Evolutionary conservation across 192 early-diverging fungal species (phyloP).

Genomic region (Entophlyctis helioformis): DNA sequence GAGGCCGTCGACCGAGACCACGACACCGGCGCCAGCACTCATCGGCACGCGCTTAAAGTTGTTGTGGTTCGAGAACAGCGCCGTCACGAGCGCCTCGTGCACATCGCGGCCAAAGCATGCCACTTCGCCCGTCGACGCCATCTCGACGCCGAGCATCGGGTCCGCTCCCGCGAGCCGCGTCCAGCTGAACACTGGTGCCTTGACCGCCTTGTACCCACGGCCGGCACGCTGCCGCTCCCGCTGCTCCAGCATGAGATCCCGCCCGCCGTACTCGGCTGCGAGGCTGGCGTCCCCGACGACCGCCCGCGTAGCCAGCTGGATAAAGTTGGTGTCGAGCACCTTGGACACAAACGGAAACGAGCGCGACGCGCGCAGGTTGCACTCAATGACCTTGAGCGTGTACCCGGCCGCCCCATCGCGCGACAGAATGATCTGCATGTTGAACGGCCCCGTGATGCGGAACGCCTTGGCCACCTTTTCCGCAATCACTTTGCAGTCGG

Average conservation of each 20-base stretch:
- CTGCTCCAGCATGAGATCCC: conserved; percentile 29
- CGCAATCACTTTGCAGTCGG: conserved; percentile 56
- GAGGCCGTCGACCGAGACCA: conserved; percentile 54
- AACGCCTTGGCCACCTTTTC: conserved; percentile 81
- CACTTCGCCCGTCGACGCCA: conserved; percentile 97
- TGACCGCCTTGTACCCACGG: conserved; percentile 88
- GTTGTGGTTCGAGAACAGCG: conserved; percentile 75
- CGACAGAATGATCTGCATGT: conserved; percentile 87
- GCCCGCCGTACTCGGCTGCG: conserved; percentile 24
- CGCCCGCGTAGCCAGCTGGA: conserved; percentile 80
- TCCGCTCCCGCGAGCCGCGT: conserved; percentile 92
- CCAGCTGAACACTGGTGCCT: conserved; percentile 94
- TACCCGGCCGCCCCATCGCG: conserved; percentile 13
- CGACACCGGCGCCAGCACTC: conserved; percentile 42
- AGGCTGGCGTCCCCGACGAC: conserved; percentile 52
- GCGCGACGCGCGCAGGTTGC: conserved; percentile 93
- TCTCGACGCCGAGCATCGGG: conserved; percentile 94
- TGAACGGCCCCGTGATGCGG: conserved; percentile 95
- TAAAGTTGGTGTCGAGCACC: conserved; percentile 81
- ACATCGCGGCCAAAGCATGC: conserved; percentile 92
- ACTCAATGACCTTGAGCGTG: conserved; percentile 91
- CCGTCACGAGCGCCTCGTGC: conserved; percentile 72
- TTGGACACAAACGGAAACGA: conserved; percentile 98
- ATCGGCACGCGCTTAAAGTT: conserved; percentile 72
- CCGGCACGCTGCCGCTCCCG: too few relatives aligned